A percentile compares a stretch with the other conserved stretches of the same genome.
phyloP scores from a whole-genome alignment of 179 eudicot species.

The Silene vulgaris region DNA sequence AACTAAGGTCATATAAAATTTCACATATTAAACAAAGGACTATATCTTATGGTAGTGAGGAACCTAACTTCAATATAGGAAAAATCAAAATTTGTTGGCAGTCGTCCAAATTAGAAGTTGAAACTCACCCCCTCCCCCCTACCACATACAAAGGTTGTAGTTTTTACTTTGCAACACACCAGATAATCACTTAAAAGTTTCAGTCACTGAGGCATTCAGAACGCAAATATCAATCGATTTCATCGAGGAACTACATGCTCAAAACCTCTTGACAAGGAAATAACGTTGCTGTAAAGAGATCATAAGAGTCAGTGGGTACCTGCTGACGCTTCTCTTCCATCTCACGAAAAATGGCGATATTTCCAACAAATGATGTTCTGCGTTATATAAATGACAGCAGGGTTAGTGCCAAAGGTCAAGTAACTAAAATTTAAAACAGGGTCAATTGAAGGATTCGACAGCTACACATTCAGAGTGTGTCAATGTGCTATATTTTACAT shows the following conservation, averaged over 20 bases:
- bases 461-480: neutral
- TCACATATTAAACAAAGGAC: too few relatives aligned
- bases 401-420: slow-evolving; percentile 7
- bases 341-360: slow-evolving; percentile 59
- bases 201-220: neutral
- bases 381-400: slow-evolving; percentile 17
- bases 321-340: slow-evolving; percentile 76
- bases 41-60: neutral
- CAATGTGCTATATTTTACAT: neutral
- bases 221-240: neutral
- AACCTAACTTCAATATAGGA: neutral
- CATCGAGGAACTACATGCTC: neutral
- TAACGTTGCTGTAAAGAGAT: neutral
- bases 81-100: neutral
- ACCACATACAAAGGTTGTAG: too few relatives aligned
- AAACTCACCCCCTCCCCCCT: too few relatives aligned
- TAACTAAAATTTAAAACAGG: neutral
- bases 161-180: too few relatives aligned
- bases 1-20: too few relatives aligned
- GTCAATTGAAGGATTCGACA: neutral
- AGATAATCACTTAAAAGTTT: too few relatives aligned
- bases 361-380: slow-evolving; percentile 76
- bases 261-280: neutral
- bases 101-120: neutral
- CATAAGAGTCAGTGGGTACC: slow-evolving; percentile 40